Evolutionary conservation across 305 asterid species (phyloP).

Genomic region (Vinca major): DNA sequence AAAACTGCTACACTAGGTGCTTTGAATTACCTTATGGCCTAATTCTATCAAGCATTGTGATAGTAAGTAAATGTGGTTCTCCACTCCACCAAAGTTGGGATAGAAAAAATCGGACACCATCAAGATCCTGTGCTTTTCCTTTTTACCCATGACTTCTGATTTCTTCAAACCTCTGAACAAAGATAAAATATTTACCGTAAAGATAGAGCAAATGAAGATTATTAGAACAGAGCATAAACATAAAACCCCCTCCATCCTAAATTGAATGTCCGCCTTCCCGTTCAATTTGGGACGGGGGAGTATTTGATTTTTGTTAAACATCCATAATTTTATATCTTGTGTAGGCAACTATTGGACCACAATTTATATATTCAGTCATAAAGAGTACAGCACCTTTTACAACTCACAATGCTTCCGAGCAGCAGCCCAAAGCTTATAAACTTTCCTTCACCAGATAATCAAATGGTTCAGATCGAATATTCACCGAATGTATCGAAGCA

Average conservation of each 20-base stretch:
- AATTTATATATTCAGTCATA: neutral
- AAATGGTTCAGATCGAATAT: neutral
- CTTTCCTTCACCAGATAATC: neutral
- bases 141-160: constrained; percentile 34
- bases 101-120: constrained; percentile 95
- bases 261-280: no score
- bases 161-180: constrained; percentile 8
- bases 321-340: neutral
- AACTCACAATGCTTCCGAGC: neutral
- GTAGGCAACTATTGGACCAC: neutral
- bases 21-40: constrained; percentile 69
- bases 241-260: no score
- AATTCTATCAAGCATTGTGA: constrained; percentile 84
- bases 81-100: constrained; percentile 98
- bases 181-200: neutral
- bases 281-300: no score
- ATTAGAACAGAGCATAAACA: neutral
- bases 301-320: neutral
- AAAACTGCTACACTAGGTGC: neutral
- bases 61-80: constrained; percentile 85
- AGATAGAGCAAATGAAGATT: neutral
- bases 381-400: neutral
- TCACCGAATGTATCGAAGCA: neutral
- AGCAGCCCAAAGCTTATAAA: neutral
- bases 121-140: constrained; percentile 50